Evolutionary conservation across 306 rosid species (phyloP).

Genomic region (Castanea crenata): DNA sequence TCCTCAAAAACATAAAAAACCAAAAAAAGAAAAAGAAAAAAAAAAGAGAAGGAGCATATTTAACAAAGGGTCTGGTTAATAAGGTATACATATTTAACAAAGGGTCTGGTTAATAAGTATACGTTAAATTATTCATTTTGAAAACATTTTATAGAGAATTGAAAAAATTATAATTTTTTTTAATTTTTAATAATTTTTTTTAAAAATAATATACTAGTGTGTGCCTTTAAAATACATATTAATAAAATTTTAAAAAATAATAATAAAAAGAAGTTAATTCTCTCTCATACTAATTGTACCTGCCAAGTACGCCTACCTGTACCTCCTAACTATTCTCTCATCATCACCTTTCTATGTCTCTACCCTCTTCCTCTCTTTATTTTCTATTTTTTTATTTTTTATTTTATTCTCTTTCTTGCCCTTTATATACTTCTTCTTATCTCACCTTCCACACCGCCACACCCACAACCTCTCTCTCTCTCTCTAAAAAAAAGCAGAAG

Average conservation of each 20-base stretch:
- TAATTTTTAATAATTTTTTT: too few relatives aligned
- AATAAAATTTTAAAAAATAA: not conserved
- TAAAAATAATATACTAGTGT: too few relatives aligned
- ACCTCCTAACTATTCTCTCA: conserved; percentile 68
- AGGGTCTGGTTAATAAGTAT: too few relatives aligned
- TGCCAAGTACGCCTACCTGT: conserved; percentile 92
- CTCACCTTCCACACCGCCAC: conserved; percentile 19
- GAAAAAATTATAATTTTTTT: too few relatives aligned
- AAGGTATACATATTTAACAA: too few relatives aligned
- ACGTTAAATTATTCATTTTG: too few relatives aligned
- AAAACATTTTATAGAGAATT: too few relatives aligned
- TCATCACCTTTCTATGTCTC: conserved; percentile 66
- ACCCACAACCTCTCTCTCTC: conserved; percentile 20
- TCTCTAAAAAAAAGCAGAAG: not conserved
- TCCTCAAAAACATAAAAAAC: not conserved
- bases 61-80: too few relatives aligned
- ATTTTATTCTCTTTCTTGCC: not conserved
- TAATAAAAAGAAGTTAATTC: not conserved
- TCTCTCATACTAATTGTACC: conserved; percentile 60
- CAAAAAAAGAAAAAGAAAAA: rapidly evolving
- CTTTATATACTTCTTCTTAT: conserved; percentile 21
- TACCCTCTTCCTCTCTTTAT: conserved; percentile 20
- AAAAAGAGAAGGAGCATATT: not conserved
- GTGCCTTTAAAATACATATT: rapidly evolving
- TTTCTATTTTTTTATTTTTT: too few relatives aligned